These are phyloP conservation scores for Penicillium turbatum DNA, from an alignment of 495 filamentous ascomycete genomes.

Conservation along the genomic window DNA sequence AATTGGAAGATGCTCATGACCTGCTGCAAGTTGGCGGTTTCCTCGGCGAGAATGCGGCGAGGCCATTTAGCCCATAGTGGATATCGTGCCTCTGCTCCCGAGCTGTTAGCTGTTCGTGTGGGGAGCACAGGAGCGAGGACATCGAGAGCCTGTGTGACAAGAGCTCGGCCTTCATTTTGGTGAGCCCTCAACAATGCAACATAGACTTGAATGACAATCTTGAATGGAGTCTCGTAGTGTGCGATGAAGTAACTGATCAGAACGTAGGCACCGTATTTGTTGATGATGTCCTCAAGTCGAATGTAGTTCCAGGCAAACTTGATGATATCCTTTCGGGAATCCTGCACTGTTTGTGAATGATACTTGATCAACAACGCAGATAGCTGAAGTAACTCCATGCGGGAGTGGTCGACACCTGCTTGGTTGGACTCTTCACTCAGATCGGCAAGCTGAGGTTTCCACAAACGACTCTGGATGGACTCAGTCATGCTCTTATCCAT, in stretches of 20 bases:
- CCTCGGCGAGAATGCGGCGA: slow-evolving; percentile 85
- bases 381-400: slow-evolving; percentile 92
- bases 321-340: slow-evolving; percentile 95
- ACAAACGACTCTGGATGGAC: slow-evolving; percentile 86
- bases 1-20: slow-evolving; percentile 97
- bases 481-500: slow-evolving; percentile 89
- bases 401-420: slow-evolving; percentile 86
- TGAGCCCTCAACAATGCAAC: slow-evolving; percentile 85
- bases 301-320: slow-evolving; percentile 99
- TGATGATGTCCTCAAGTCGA: slow-evolving; percentile 94
- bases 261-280: slow-evolving; percentile 97
- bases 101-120: slow-evolving; percentile 50
- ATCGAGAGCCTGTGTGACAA: slow-evolving; percentile 92
- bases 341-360: slow-evolving; percentile 74
- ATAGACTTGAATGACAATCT: slow-evolving; percentile 94
- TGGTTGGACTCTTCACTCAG: slow-evolving; percentile 79
- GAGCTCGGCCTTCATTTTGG: slow-evolving; percentile 85
- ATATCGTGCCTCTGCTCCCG: slow-evolving; percentile 51
- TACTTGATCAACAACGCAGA: slow-evolving; percentile 94
- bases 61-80: slow-evolving; percentile 88
- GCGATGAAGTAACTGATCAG: slow-evolving; percentile 97
- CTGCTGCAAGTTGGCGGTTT: slow-evolving; percentile 94
- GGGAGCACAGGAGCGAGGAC: slow-evolving; percentile 88
- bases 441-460: slow-evolving; percentile 83
- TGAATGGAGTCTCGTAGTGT: slow-evolving; percentile 91